phyloP scores from a whole-genome alignment of 306 rosid species.

The Cucumis cinereus region DNA sequence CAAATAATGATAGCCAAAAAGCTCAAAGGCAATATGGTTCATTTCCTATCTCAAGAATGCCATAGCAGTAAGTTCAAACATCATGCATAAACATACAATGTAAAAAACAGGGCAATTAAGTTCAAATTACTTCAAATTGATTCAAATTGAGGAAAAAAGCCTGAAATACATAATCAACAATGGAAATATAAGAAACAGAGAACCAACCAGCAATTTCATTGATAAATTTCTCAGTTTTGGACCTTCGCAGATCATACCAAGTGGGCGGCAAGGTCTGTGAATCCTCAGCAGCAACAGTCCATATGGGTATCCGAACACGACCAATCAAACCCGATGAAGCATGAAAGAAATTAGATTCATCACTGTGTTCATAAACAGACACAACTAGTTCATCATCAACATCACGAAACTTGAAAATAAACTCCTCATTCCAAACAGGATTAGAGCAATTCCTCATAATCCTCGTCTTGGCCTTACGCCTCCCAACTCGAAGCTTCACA shows the following conservation, averaged over 20 bases:
- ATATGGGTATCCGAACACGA: conserved; percentile 41
- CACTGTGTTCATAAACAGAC: conserved; percentile 23
- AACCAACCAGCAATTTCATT: conserved; percentile 48
- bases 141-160: not conserved
- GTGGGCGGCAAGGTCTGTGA: conserved; percentile 47
- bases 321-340: conserved; percentile 34
- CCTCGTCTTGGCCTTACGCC: conserved; percentile 49
- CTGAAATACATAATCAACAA: not conserved
- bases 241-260: conserved; percentile 47
- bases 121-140: not conserved
- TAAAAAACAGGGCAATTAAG: too few species aligned
- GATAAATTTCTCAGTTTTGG: conserved; percentile 35
- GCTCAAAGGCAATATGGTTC: not conserved
- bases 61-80: not conserved
- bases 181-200: not conserved
- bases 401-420: conserved; percentile 42
- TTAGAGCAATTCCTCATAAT: conserved; percentile 21
- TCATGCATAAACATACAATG: not conserved
- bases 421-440: conserved; percentile 74
- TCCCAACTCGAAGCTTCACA: conserved; percentile 59
- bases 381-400: conserved; percentile 37
- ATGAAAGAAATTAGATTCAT: conserved; percentile 19
- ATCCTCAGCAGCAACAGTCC: conserved; percentile 31
- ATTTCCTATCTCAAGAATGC: not conserved
- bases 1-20: not conserved